Base-by-base conservation (phyloP, 2,329 filamentous ascomycete genomes). In the Colletotrichum navitas region DNA sequence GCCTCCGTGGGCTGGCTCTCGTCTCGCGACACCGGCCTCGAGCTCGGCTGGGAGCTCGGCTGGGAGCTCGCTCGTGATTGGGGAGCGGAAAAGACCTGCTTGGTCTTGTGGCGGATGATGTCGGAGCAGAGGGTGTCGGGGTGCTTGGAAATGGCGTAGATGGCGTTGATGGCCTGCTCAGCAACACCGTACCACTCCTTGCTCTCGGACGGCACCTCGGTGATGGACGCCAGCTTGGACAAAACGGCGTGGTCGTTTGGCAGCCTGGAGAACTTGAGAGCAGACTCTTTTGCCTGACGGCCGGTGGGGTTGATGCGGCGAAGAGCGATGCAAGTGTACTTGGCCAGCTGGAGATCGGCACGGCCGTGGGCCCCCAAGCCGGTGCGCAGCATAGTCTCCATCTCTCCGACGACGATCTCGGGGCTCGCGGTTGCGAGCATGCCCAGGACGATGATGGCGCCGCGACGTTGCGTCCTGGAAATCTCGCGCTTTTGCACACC, bases 111-210 rank as follows among this genome's bases (percentile, higher is more conserved):
- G 66, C 94, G 90, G 60, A 99, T 88, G 18, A 98, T 92, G 68
- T 97, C 94, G 0, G 96, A 97, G 80, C 95, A 98, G 8, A 99
- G 87, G 3, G 92, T 93, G 79, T 99, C 96, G 0, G 96, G 96
- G 79, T 98, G 95, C 80, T 96, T 97, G 2, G 96, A 94, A 21
- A 99, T 86, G 36, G 94, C 91, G 77, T 99, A 99, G 61, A 99
- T 98, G 59, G 96, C 96, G 75, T 93, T 93, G 79, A 99, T 94
- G 11, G 96, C 95, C 82, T 99, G 96, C 80, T 99, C 97, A 26
- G 96, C 95, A 54, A 98, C 91, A 4, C 96, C 96, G 76, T 93
- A 95, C 93, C 96, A 99, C 79, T 99, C 96, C 79, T 97, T 96
- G 83, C 92, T 97, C 71, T 97, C 92, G 0, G 94, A 95, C 7